phyloP scores from a whole-genome alignment of 169 alveolate genomes.

The Cryptosporidium andersoni region DNA sequence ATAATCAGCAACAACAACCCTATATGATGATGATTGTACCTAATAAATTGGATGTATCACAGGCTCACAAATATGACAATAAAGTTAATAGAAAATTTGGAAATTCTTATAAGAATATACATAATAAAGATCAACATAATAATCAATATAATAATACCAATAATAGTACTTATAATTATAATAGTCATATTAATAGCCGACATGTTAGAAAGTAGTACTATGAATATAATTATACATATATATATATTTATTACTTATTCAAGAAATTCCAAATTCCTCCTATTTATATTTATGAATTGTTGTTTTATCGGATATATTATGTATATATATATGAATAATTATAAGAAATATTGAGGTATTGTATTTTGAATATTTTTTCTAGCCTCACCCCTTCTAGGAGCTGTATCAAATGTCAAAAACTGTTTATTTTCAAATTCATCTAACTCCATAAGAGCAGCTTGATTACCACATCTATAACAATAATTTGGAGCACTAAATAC shows the following conservation, averaged over 20 bases:
- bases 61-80: neutral
- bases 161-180: constrained; percentile 4
- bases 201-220: neutral
- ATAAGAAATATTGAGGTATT: constrained; percentile 64
- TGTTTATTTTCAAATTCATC: constrained; percentile 92
- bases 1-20: constrained; percentile 9
- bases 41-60: neutral
- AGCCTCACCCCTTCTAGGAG: constrained; percentile 84
- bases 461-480: constrained; percentile 94
- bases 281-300: neutral
- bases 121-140: neutral
- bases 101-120: no score
- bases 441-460: constrained; percentile 93
- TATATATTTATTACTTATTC: neutral
- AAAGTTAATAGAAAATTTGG: neutral
- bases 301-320: neutral
- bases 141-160: neutral
- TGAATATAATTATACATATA: neutral
- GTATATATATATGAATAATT: neutral
- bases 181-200: neutral
- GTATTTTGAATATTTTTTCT: constrained; percentile 12
- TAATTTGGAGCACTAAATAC: constrained; percentile 96
- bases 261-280: neutral
- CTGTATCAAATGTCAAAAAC: constrained; percentile 86
- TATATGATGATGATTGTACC: neutral